Base-by-base conservation (phyloP, 108 stramenopile genomes). In the Ochromonas danica region DNA sequence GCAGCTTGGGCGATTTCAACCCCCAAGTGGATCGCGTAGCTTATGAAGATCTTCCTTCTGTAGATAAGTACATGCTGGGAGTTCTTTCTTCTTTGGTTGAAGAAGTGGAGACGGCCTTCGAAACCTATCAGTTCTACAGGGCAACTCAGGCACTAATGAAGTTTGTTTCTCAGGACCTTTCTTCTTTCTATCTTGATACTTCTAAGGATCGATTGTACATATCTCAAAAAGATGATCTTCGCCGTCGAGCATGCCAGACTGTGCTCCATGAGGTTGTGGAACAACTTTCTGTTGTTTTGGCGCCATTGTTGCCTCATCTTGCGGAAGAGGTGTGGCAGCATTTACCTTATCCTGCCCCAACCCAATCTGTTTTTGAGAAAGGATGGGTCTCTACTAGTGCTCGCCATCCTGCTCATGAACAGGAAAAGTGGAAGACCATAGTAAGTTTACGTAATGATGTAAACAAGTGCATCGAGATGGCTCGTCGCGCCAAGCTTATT, bases 151-250 rank as follows among this genome's bases (percentile, higher is more conserved):
- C 92, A 65, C 70, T 99, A 17, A 80, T 93, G 65, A 87, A 90
- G 36, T 99, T 99, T 86, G 89, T 91, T 17, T 87, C 91, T 3
- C 79, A 92, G 0, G 96, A 99, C 71, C 80, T 99, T 62, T 97
- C 96, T 14, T 94, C 96, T 81, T 96, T 97, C 79, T 99, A 99
- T 85, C 83, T 97, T 74, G 96, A 97, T 82, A 91, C 93, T 36
- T 94, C 95, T 39, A 99, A 99, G 85, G 98, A 99, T 82, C 87
- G 96, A 39, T 84, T 99, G 31, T 99, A 99, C 86, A 93, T 94
- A 80, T 93, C 92, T 10, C 88, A 89, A 25, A 81, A 93, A 39
- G 87, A 94, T 81, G 93, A 94, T 86, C 70, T 71, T 39, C 87
- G 94, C 70, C 90, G 95, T 71, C 82, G 94, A 67, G 91, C 93